Evolutionary conservation across 1,284 basidiomycete species (phyloP).

Genomic region (Heterobasidion parviporum): DNA sequence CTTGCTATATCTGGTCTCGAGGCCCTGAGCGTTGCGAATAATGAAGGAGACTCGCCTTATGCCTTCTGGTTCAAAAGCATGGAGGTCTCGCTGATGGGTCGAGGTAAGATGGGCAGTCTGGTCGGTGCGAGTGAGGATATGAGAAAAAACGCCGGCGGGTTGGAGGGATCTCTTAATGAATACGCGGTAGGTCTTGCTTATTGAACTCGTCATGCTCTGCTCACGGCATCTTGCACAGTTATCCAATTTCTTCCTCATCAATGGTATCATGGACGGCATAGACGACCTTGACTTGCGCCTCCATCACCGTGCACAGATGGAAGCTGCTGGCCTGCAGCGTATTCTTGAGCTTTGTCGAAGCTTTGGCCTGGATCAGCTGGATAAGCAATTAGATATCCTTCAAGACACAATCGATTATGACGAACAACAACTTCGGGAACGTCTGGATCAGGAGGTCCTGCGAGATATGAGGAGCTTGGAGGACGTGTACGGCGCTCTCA

Average conservation of each 20-base stretch:
- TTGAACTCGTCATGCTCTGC: conserved; percentile 2
- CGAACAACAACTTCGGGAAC: conserved; percentile 69
- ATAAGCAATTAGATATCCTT: conserved; percentile 63
- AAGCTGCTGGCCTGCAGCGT: conserved; percentile 72
- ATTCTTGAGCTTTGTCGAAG: conserved; percentile 68
- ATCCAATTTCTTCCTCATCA: conserved; percentile 65
- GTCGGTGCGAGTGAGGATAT: conserved; percentile 94
- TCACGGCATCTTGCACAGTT: conserved; percentile 31
- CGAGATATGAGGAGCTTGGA: conserved; percentile 75
- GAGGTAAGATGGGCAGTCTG: conserved; percentile 91
- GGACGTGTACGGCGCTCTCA: conserved; percentile 83
- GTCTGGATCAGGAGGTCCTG: conserved; percentile 71
- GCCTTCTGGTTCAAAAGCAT: conserved; percentile 88
- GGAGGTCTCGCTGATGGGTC: conserved; percentile 70
- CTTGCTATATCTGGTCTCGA: conserved; percentile 60
- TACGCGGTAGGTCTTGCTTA: conserved; percentile 60
- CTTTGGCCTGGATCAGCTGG: conserved; percentile 61
- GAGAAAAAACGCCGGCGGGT: conserved; percentile 42
- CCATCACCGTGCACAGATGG: conserved; percentile 85
- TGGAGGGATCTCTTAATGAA: conserved; percentile 67
- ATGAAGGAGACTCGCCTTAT: conserved; percentile 54
- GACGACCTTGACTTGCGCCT: conserved; percentile 79
- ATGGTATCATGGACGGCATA: conserved; percentile 51
- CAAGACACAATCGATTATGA: conserved; percentile 71
- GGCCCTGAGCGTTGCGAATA: conserved; percentile 57